Conservation (phyloP, 345 rosid species). For the Geranium brycei region DNA sequence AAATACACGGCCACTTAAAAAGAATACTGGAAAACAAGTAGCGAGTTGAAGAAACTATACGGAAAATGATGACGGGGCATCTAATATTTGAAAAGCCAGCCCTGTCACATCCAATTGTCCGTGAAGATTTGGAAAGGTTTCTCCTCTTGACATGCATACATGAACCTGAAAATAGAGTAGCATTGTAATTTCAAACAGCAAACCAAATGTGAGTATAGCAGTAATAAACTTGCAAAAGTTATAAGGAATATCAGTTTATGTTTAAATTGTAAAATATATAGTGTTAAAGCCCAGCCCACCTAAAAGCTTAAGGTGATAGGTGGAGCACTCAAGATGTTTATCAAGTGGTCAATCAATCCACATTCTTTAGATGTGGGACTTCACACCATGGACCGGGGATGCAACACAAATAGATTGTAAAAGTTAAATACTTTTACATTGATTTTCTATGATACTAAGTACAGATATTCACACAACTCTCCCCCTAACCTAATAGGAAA, state of each 20-base stretch:
- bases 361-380: too few relatives aligned
- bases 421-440: too few relatives aligned
- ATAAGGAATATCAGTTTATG: not conserved
- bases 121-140: slow-evolving; percentile 81
- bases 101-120: slow-evolving; percentile 87
- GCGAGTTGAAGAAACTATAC: slow-evolving; percentile 33
- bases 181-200: not conserved
- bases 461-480: too few relatives aligned
- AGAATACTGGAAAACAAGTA: slow-evolving; percentile 6
- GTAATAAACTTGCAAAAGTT: not conserved
- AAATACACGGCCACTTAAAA: not conserved
- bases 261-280: not conserved
- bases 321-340: too few relatives aligned
- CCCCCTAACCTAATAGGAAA: too few relatives aligned
- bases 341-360: too few relatives aligned
- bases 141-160: slow-evolving; percentile 87
- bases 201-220: not conserved
- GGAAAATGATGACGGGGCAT: slow-evolving; percentile 80
- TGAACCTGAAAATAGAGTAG: slow-evolving; percentile 48
- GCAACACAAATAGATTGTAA: too few relatives aligned
- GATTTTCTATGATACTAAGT: too few relatives aligned
- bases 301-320: too few relatives aligned
- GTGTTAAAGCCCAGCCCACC: too few relatives aligned
- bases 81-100: slow-evolving; percentile 68
- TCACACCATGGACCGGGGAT: too few relatives aligned